Base-by-base conservation (phyloP, 495 filamentous ascomycete species). In the Penicillium riverlandense region DNA sequence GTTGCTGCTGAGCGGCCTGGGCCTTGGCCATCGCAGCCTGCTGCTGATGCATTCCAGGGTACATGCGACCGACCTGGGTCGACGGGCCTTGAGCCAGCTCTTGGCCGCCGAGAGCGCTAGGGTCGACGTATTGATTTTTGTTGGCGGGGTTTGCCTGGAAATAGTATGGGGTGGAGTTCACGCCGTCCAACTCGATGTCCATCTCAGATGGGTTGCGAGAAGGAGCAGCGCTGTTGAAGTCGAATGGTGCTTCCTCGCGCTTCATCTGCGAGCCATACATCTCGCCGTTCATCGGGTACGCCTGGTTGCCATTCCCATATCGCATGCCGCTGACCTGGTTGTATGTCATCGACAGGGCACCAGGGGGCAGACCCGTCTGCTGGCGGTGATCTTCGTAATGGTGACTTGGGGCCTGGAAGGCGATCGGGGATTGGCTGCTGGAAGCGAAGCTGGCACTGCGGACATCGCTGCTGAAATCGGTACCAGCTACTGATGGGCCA, bases 331-430 rank as follows among this genome's bases (percentile, higher is more conserved):
- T 75, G 46, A 63, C 68, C 41, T 82, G 71, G 58, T 80, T 84
- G 54, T 85, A 76, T 29, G 81, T 80, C 54, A 85, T 67, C 1
- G 85, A 79, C 48, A 92, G 58, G 22, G 84, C 88, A 35, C 86
- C 87, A 1, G 85, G 80, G 0, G 90, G 85, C 28, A 95, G 75
- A 43, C 88, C 88, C 4, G 90, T 92, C 65, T 95, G 89, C 57
- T 98, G 91, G 63, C 85, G 84, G 66, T 95, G 88, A 36, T 83
- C 79, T 48, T 90, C 84, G 67, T 98, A 98, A 57, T 90, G 85
- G 69, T 96, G 88, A 57, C 88, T 95, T 8, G 91, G 90, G 13
- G 76, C 88, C 35, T 81, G 77, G 53, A 88, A 79, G 11, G 68
- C 63, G 56, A 83, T 78, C 30, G 74, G 77, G 15, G 66, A 65